Conservation (phyloP, 1,284 basidiomycete species). For the Porodaedalea pini region DNA sequence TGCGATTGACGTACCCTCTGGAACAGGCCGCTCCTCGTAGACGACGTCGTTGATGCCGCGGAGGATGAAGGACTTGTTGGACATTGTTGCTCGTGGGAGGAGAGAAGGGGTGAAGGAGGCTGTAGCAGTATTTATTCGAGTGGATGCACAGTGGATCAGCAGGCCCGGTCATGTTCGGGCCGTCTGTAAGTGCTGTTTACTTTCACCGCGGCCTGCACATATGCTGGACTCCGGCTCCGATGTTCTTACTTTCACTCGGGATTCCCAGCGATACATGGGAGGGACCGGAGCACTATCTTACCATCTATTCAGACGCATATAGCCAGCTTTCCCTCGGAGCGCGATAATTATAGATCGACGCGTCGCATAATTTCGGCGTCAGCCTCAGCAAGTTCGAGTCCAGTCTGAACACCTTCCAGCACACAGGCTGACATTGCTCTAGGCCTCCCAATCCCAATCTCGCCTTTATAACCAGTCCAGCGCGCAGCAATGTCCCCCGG, state of each 20-base stretch:
- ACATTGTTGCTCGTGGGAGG: slow-evolving; percentile 31
- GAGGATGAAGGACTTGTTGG: slow-evolving; percentile 81
- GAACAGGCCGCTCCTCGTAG: slow-evolving; percentile 78
- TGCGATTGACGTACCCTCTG: slow-evolving; percentile 49
- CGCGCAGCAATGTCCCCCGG: neutral
- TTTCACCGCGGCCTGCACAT: too few relatives aligned
- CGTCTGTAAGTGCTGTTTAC: neutral
- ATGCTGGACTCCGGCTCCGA: neutral
- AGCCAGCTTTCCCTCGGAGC: neutral
- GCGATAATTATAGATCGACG: neutral
- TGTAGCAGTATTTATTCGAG: neutral
- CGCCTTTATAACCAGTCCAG: neutral
- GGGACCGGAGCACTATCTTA: neutral
- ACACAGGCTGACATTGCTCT: neutral
- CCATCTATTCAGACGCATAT: neutral
- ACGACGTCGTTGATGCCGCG: slow-evolving; percentile 66
- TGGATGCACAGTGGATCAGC: neutral
- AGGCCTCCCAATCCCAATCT: neutral
- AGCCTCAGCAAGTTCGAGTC: neutral
- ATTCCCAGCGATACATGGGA: neutral
- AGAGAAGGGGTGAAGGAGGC: neutral
- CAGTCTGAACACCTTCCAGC: neutral
- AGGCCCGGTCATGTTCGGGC: neutral
- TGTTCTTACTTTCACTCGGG: neutral
- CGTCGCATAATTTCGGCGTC: neutral